Conservation (phyloP, 805 yeast species). For the Candida hispaniensis region DNA sequence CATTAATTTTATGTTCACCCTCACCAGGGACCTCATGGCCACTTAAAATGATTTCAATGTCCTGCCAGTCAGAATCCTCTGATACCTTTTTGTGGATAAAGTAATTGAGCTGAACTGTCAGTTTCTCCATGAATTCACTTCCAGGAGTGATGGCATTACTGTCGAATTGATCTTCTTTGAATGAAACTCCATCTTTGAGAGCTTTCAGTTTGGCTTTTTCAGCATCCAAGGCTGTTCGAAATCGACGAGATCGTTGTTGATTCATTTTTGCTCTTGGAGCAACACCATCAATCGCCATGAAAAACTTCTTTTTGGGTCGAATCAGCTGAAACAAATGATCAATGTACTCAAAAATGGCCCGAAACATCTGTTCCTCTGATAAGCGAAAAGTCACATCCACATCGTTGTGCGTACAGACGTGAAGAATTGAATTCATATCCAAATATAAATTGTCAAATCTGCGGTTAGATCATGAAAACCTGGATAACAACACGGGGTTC, state of each 20-base stretch:
- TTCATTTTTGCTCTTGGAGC: constrained; percentile 99
- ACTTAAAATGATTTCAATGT: constrained; percentile 61
- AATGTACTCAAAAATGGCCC: constrained; percentile 86
- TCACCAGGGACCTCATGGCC: constrained; percentile 98
- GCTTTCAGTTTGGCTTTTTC: constrained; percentile 71
- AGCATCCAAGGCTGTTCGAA: constrained; percentile 87
- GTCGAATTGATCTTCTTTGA: constrained; percentile 80
- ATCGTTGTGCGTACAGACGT: constrained; percentile 70
- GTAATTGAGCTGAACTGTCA: constrained; percentile 71
- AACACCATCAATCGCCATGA: constrained; percentile 97
- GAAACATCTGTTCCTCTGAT: constrained; percentile 85
- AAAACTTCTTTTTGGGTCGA: constrained; percentile 74
- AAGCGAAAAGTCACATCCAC: constrained; percentile 50
- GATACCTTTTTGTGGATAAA: constrained; percentile 81
- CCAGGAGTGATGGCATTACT: constrained; percentile 94
- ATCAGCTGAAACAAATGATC: constrained; percentile 86
- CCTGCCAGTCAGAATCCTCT: constrained; percentile 79
- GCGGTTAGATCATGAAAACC: background rate
- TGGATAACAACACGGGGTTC: background rate
- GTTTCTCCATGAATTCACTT: constrained; percentile 87
- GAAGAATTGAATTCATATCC: constrained; percentile 96
- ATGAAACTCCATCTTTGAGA: constrained; percentile 60
- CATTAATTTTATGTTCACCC: constrained; percentile 97
- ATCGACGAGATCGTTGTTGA: constrained; percentile 93
- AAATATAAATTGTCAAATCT: constrained; percentile 82